A percentile compares a stretch with the other conserved stretches of the same genome.
Evolutionary conservation across 148 eudicot species (phyloP).

Genomic region (Euryodendron excelsum): DNA sequence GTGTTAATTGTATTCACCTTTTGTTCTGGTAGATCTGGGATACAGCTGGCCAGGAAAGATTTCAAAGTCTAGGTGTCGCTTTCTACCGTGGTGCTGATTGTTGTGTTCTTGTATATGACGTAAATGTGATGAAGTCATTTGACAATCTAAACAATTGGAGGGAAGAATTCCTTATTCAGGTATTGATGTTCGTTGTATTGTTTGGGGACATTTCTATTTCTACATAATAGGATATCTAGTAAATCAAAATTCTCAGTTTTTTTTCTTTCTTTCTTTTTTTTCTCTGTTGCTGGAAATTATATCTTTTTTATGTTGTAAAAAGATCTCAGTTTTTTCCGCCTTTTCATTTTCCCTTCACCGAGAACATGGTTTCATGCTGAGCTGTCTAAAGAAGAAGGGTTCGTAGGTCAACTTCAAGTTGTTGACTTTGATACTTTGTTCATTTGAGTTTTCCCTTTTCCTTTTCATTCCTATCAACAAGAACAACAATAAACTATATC

Average conservation of each 20-base stretch:
- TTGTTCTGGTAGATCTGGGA: conserved; percentile 77
- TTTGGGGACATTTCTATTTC: neutral
- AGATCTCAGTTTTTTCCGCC: neutral
- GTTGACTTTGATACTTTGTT: neutral
- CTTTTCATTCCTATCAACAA: neutral
- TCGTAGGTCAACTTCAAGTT: neutral
- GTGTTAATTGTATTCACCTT: neutral
- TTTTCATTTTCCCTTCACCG: neutral
- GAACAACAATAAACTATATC: neutral
- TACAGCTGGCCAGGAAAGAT: conserved; percentile 98
- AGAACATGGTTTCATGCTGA: neutral
- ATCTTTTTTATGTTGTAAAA: neutral
- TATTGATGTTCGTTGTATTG: conserved; percentile 10
- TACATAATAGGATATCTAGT: neutral
- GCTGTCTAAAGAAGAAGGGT: conserved; percentile 1
- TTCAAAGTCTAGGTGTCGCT: conserved; percentile 97
- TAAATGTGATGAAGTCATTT: conserved; percentile 88
- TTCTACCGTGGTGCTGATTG: conserved; percentile 98
- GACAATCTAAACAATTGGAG: conserved; percentile 86
- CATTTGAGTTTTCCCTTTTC: neutral
- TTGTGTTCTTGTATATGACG: conserved; percentile 95
- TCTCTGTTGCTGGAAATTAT: too few relatives aligned
- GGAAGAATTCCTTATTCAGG: conserved; percentile 96
- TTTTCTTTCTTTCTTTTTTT: neutral
- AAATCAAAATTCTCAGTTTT: neutral